These are phyloP conservation scores for Senna siamea DNA, from an alignment of 306 rosid genomes.

Conservation along the genomic window DNA sequence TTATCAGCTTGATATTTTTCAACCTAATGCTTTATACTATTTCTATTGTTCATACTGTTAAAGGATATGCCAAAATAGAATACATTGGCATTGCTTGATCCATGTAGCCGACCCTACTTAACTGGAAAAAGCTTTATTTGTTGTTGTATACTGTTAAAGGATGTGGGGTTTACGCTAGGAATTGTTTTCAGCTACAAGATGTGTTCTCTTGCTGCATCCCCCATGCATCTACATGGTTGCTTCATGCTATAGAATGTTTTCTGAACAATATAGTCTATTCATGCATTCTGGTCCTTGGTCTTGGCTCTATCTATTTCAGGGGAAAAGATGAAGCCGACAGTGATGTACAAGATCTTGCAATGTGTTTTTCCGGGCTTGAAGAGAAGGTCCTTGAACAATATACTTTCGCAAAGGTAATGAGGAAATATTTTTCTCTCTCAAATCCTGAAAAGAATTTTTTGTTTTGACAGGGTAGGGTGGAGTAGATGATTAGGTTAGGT, in stretches of 20 bases:
- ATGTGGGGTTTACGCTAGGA: too few species aligned
- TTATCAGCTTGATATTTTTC: background rate
- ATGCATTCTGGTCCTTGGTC: conserved; percentile 44
- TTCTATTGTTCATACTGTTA: background rate
- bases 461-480: too few species aligned
- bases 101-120: too few species aligned
- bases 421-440: background rate
- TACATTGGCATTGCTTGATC: too few species aligned
- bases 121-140: too few species aligned
- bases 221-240: conserved; percentile 18
- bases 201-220: conserved; percentile 29
- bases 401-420: conserved; percentile 93
- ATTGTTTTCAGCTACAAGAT: conserved; percentile 29
- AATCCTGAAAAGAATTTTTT: background rate
- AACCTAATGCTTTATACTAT: background rate
- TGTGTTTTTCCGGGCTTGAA: conserved; percentile 81
- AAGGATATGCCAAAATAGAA: too few species aligned
- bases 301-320: conserved; percentile 47
- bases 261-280: conserved; percentile 15
- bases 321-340: conserved; percentile 80
- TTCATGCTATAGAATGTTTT: conserved; percentile 30
- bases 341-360: conserved; percentile 77
- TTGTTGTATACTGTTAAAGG: background rate
- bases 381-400: conserved; percentile 95
- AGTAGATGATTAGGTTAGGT: background rate